Conservation (phyloP, 2,329 filamentous ascomycete species). For the Neopestalotiopsis sp. region DNA sequence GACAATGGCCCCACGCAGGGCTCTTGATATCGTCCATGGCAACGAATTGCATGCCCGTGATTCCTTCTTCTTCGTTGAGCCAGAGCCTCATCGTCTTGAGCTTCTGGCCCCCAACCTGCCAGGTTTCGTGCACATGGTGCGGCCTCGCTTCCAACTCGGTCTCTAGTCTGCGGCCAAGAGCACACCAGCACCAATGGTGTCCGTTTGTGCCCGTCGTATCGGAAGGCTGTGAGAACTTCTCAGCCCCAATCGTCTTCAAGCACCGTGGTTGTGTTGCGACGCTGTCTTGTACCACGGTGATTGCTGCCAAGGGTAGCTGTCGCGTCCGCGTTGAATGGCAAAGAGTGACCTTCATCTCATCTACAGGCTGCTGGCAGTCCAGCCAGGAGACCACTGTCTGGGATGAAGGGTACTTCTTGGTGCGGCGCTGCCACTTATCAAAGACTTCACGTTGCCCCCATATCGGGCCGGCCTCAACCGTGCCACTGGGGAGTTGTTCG, state of each 20-base stretch:
- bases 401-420: neutral
- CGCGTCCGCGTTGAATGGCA: neutral
- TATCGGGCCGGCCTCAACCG: neutral
- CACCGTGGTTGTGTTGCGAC: neutral
- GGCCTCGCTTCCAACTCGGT: neutral
- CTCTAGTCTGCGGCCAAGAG: neutral
- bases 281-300: neutral
- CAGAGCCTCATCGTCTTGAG: neutral
- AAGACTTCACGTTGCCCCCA: neutral
- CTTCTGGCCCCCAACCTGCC: neutral
- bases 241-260: neutral
- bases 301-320: neutral
- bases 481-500: neutral
- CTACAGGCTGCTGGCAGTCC: neutral
- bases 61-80: neutral
- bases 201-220: neutral
- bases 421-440: neutral
- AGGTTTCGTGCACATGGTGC: constrained; percentile 8
- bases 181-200: constrained; percentile 10
- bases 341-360: neutral
- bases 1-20: neutral
- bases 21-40: neutral
- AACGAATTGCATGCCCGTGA: neutral
- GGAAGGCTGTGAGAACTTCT: neutral
- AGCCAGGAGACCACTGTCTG: neutral